Evolutionary conservation across 2,329 filamentous ascomycete genomes (phyloP).

Genomic region (Claviceps quebecensis): DNA sequence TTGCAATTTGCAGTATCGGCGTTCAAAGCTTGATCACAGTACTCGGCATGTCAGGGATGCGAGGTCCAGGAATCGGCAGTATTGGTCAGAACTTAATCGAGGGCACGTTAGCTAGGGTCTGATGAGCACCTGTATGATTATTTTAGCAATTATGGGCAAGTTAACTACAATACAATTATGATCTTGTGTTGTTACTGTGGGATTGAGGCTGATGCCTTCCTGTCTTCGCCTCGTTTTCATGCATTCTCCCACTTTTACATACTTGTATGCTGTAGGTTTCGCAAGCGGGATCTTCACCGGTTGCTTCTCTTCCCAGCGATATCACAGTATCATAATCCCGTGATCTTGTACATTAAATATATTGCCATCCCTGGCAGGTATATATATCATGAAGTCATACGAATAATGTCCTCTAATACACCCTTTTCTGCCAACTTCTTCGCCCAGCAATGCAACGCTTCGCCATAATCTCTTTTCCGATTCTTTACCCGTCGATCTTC

Average conservation of each 20-base stretch:
- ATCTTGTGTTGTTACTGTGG: neutral
- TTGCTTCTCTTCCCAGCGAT: neutral
- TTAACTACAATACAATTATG: neutral
- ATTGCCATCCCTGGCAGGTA: too few species aligned
- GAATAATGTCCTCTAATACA: constrained; percentile 33
- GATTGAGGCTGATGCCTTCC: neutral
- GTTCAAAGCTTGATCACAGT: neutral
- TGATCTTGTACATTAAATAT: neutral
- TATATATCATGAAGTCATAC: constrained; percentile 9
- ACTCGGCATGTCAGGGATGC: neutral
- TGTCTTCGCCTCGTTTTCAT: neutral
- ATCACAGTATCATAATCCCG: neutral
- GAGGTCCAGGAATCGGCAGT: neutral
- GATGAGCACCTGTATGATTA: neutral
- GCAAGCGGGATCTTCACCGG: neutral
- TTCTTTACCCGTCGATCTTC: constrained; percentile 39
- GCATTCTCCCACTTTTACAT: neutral
- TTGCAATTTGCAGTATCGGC: neutral
- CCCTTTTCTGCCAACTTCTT: constrained; percentile 54
- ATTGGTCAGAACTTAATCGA: neutral
- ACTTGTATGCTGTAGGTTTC: neutral
- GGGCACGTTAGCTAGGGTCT: neutral
- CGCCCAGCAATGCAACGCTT: constrained; percentile 55
- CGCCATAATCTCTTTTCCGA: constrained; percentile 53
- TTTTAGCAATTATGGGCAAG: neutral